Conservation (phyloP, 345 rosid species). For the Euphorbia pulcherrima region DNA sequence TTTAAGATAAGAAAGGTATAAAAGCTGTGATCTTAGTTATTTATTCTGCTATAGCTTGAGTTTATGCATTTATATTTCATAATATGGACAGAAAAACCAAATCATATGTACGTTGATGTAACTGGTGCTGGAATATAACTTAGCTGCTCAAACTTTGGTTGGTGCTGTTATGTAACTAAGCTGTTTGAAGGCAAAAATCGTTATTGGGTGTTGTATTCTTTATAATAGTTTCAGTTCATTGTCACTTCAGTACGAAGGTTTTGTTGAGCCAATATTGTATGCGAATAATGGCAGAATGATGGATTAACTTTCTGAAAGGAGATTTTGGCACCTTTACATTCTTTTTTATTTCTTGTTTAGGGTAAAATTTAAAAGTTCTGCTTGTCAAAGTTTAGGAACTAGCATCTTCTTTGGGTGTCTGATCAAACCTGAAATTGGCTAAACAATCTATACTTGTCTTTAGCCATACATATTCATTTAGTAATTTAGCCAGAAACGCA, state of each 20-base stretch:
- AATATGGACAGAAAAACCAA: too few species aligned
- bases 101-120: too few species aligned
- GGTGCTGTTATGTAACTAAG: neutral
- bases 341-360: neutral
- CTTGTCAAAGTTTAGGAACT: neutral
- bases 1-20: too few species aligned
- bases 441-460: too few species aligned
- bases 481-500: too few species aligned
- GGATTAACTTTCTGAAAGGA: neutral
- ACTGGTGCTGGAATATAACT: neutral
- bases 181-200: neutral
- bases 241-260: neutral
- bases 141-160: too few species aligned
- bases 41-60: too few species aligned
- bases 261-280: neutral
- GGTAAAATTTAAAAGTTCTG: neutral
- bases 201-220: conserved; percentile 1
- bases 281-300: neutral
- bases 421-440: too few species aligned
- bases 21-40: too few species aligned
- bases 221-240: neutral
- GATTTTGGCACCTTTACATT: neutral
- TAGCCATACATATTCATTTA: too few species aligned
- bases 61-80: too few species aligned
- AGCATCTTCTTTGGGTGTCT: neutral